Evolutionary conservation across 805 yeast genomes (phyloP).

Genomic region (Ogataea neopini): DNA sequence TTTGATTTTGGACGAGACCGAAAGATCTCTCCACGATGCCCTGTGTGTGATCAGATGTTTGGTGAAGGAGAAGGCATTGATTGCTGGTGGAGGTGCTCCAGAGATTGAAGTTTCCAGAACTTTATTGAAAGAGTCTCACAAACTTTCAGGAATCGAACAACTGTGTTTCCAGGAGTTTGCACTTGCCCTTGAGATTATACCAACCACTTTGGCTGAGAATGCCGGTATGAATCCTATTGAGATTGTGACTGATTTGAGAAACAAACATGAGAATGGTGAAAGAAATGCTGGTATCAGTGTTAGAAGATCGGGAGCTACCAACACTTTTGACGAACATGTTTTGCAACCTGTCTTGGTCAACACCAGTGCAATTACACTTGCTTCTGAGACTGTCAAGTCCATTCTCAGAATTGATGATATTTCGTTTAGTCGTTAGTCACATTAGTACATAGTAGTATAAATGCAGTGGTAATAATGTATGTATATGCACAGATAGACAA

Average conservation of each 20-base stretch:
- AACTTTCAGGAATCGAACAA: conserved; percentile 82
- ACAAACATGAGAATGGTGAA: conserved; percentile 89
- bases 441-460: background rate
- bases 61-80: conserved; percentile 82
- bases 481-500: background rate
- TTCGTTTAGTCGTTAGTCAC: conserved; percentile 73
- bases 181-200: conserved; percentile 86
- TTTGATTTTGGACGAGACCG: conserved; percentile 91
- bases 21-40: conserved; percentile 96
- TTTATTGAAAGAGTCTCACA: conserved; percentile 67
- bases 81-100: conserved; percentile 99
- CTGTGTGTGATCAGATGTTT: conserved; percentile 89
- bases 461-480: conserved; percentile 1
- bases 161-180: conserved; percentile 92
- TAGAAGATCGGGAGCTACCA: conserved; percentile 88
- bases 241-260: conserved; percentile 88
- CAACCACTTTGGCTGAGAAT: conserved; percentile 92
- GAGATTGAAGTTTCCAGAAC: conserved; percentile 86
- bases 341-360: conserved; percentile 94
- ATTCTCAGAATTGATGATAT: conserved; percentile 97
- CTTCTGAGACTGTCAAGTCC: conserved; percentile 95
- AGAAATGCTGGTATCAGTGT: conserved; percentile 94
- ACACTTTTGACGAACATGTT: conserved; percentile 90
- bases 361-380: conserved; percentile 90
- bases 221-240: conserved; percentile 92